Evolutionary conservation across 805 yeast species (phyloP).

Genomic region (Metschnikowia kofuensis): DNA sequence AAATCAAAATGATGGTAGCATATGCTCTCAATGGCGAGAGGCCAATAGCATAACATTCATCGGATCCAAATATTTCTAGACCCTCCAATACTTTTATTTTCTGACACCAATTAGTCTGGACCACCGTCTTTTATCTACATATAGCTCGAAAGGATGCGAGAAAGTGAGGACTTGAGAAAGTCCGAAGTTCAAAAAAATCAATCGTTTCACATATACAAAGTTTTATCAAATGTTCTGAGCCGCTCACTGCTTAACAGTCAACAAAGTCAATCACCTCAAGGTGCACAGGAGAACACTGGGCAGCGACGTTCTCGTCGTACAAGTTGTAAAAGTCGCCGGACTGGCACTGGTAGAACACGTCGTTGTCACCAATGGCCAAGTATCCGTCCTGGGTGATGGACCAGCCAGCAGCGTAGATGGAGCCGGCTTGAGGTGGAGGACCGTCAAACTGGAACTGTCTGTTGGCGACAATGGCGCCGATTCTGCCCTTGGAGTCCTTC

Average conservation of each 20-base stretch:
- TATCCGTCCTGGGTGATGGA: conserved; percentile 52
- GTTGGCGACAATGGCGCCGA: conserved; percentile 79
- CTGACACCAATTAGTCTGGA: too few species aligned
- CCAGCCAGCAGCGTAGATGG: conserved; percentile 32
- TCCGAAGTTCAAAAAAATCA: conserved; percentile 10
- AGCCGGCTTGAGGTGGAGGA: conserved; percentile 69
- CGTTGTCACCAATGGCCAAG: conserved; percentile 61
- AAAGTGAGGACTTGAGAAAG: too few species aligned
- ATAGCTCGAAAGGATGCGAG: too few species aligned
- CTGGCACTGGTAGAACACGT: conserved; percentile 68
- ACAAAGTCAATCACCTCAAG: conserved; percentile 58
- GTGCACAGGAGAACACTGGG: conserved; percentile 62
- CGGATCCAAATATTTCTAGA: too few species aligned
- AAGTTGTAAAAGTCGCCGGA: conserved; percentile 79
- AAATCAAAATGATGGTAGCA: too few species aligned
- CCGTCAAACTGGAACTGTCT: conserved; percentile 80
- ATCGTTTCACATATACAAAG: conserved; percentile 10
- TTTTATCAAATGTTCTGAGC: neutral
- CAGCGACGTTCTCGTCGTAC: conserved; percentile 51
- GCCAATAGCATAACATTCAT: too few species aligned
- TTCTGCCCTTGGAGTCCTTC: conserved; percentile 60
- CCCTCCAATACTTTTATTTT: too few species aligned
- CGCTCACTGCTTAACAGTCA: conserved; percentile 39
- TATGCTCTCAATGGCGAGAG: too few species aligned
- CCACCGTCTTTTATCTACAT: too few species aligned